These are phyloP conservation scores for Collybia sp. DNA, from an alignment of 768 basidiomycete species.

Conservation along the genomic window DNA sequence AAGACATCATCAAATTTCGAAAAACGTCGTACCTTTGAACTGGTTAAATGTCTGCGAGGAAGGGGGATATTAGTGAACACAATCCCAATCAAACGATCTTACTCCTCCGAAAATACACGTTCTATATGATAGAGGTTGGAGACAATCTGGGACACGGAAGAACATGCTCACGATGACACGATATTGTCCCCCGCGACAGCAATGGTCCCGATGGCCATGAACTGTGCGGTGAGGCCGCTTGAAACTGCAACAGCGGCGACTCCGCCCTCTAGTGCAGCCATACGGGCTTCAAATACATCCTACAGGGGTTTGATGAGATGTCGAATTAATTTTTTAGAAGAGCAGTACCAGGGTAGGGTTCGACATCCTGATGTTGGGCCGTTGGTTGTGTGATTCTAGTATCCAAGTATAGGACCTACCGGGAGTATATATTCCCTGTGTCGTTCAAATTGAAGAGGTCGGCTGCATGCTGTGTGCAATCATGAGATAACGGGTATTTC, in stretches of 20 bases:
- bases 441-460: slow-evolving; percentile 44
- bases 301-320: too few species aligned
- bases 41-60: slow-evolving; percentile 53
- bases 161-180: slow-evolving; percentile 42
- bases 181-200: slow-evolving; percentile 60
- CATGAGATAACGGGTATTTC: not conserved
- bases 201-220: slow-evolving; percentile 51
- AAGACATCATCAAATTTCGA: too few species aligned
- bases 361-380: slow-evolving; percentile 23
- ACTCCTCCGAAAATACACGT: slow-evolving; percentile 60
- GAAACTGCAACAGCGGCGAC: slow-evolving; percentile 53
- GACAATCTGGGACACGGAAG: too few species aligned
- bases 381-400: too few species aligned
- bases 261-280: slow-evolving; percentile 63
- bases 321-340: too few species aligned
- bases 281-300: slow-evolving; percentile 62
- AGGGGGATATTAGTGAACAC: not conserved
- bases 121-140: slow-evolving; percentile 16
- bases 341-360: slow-evolving; percentile 41
- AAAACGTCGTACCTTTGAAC: slow-evolving; percentile 42
- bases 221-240: slow-evolving; percentile 61
- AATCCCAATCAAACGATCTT: slow-evolving; percentile 12
- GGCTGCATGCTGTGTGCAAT: slow-evolving; percentile 38
- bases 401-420: too few species aligned
- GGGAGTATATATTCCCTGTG: too few species aligned